Evolutionary conservation across 305 asterid species (phyloP).

Genomic region (Caryopteris hybrid): DNA sequence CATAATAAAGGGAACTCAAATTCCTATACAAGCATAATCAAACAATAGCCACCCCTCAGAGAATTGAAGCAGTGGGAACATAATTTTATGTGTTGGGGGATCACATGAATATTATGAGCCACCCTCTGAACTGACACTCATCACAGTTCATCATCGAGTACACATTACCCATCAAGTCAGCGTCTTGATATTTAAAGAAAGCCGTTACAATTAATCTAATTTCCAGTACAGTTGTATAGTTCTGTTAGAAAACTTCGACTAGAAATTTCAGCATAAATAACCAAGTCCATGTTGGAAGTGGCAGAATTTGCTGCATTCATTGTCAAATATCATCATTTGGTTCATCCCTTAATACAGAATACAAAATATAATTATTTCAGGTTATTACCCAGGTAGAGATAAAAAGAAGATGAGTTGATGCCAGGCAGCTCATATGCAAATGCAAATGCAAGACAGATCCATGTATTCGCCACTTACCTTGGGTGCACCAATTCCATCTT

Average conservation of each 20-base stretch:
- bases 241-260: neutral
- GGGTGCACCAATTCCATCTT: slow-evolving; percentile 92
- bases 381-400: neutral
- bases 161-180: neutral
- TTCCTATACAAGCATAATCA: neutral
- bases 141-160: too few species aligned
- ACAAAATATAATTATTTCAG: neutral
- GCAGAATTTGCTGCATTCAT: neutral
- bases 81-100: neutral
- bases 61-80: neutral
- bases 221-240: neutral
- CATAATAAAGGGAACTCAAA: neutral
- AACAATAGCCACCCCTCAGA: neutral
- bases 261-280: neutral
- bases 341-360: neutral
- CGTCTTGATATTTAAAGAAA: neutral
- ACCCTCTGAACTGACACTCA: neutral
- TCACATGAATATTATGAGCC: neutral
- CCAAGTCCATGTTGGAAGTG: neutral
- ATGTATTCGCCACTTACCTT: slow-evolving; percentile 51
- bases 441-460: neutral
- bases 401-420: neutral
- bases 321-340: neutral
- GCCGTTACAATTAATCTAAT: neutral
- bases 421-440: neutral